Percentiles rank a stretch among this genome's conserved stretches.
Evolutionary conservation across 345 rosid genomes (phyloP).

Genomic region (Geranium brycei): DNA sequence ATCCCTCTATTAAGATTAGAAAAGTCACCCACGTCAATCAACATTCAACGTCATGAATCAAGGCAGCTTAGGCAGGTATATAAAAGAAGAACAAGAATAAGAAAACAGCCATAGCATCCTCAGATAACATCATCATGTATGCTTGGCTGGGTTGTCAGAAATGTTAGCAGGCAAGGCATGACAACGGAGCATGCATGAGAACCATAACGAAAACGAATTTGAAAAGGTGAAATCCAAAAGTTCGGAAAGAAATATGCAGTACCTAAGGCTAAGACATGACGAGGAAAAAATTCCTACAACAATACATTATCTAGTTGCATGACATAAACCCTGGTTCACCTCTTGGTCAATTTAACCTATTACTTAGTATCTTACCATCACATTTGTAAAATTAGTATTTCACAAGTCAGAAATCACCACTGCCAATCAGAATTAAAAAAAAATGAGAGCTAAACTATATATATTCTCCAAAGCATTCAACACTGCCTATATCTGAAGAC

Average conservation of each 20-base stretch:
- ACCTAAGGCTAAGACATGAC: neutral
- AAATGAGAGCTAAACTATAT: neutral
- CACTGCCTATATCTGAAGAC: neutral
- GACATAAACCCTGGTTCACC: no score
- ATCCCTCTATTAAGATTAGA: slow-evolving; percentile 48
- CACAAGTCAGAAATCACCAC: neutral
- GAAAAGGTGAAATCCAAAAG: no score
- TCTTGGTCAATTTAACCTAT: neutral
- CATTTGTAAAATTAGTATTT: no score
- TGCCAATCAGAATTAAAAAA: no score
- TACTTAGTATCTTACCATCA: neutral
- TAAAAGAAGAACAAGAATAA: slow-evolving; percentile 4
- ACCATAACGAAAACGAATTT: no score
- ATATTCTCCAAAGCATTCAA: neutral
- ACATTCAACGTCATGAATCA: slow-evolving; percentile 1
- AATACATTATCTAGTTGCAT: neutral
- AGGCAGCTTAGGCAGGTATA: slow-evolving; percentile 7
- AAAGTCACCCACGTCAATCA: slow-evolving; percentile 6
- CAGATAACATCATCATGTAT: no score
- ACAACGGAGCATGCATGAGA: no score
- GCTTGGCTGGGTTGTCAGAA: no score
- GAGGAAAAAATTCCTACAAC: neutral
- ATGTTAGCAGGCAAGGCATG: no score
- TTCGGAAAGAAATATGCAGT: neutral
- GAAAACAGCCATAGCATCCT: neutral